Conservation (phyloP, 192 early-diverging fungal genomes). For the Backusella westeae region DNA sequence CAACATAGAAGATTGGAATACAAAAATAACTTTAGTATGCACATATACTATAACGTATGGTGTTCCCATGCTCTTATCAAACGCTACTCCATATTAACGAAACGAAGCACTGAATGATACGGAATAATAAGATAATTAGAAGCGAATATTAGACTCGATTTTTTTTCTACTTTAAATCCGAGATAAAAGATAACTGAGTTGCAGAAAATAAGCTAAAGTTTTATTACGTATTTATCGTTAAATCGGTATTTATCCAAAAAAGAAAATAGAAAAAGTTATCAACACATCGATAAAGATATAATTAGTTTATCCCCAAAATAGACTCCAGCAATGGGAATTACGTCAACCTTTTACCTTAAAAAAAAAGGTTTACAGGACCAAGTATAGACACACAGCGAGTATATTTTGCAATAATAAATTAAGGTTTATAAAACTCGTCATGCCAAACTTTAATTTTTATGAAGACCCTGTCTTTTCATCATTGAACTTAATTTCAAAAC, state of each 20-base stretch:
- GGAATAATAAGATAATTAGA: not conserved
- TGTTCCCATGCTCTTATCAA: not conserved
- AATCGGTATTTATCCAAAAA: not conserved
- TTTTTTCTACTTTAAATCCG: not conserved
- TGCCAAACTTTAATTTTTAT: not conserved
- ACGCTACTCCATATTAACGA: not conserved
- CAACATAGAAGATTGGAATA: not conserved
- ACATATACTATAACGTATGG: not conserved
- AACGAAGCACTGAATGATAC: not conserved
- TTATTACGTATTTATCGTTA: not conserved
- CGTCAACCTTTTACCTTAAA: not conserved
- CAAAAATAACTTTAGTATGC: not conserved
- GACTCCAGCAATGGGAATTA: not conserved
- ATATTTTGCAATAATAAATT: not conserved
- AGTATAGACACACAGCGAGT: not conserved
- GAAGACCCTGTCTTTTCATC: too few species aligned
- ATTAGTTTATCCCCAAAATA: not conserved
- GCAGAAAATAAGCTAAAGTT: not conserved
- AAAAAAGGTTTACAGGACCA: not conserved
- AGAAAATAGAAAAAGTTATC: not conserved
- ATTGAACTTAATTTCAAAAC: too few species aligned
- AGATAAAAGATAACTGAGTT: not conserved
- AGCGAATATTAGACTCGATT: not conserved
- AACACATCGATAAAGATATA: too few species aligned
- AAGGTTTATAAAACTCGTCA: not conserved